These are phyloP conservation scores for Globisporangium splendens DNA, from an alignment of 352 stramenopile genomes.

Conservation along the genomic window DNA sequence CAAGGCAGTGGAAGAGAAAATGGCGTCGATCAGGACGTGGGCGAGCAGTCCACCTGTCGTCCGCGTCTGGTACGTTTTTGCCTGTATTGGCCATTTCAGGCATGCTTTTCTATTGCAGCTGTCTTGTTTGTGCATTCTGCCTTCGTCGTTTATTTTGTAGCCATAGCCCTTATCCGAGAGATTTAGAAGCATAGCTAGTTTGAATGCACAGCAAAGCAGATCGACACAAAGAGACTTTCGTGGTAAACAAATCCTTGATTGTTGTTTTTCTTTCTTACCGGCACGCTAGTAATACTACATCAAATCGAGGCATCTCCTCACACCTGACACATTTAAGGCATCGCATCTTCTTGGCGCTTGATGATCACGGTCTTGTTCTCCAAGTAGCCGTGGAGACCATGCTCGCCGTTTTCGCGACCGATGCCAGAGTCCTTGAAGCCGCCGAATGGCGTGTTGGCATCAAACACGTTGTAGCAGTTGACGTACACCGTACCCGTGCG, in stretches of 20 bases:
- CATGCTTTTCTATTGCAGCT: no score
- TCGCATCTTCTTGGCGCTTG: slow-evolving; percentile 52
- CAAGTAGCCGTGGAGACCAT: slow-evolving; percentile 71
- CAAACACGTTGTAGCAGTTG: slow-evolving; percentile 93
- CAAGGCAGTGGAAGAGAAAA: slow-evolving; percentile 66
- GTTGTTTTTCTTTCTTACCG: background rate
- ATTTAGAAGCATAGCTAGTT: no score
- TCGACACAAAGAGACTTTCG: background rate
- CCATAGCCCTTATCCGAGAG: no score
- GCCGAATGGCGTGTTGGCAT: slow-evolving; percentile 82
- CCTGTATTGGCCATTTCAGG: no score
- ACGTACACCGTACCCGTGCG: slow-evolving; percentile 92
- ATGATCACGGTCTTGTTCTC: no score
- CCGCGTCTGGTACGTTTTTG: no score
- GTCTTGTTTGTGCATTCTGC: no score
- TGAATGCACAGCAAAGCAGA: background rate
- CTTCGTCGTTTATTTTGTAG: no score
- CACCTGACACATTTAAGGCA: slow-evolving; percentile 16
- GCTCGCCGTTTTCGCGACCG: slow-evolving; percentile 72
- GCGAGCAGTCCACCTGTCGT: background rate
- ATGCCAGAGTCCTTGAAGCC: slow-evolving; percentile 86
- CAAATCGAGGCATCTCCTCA: background rate
- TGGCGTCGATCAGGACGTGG: slow-evolving; percentile 20
- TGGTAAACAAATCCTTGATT: no score
- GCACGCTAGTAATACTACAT: background rate